Base-by-base conservation (phyloP, 1,284 basidiomycete genomes). In the Athelia sp. region DNA sequence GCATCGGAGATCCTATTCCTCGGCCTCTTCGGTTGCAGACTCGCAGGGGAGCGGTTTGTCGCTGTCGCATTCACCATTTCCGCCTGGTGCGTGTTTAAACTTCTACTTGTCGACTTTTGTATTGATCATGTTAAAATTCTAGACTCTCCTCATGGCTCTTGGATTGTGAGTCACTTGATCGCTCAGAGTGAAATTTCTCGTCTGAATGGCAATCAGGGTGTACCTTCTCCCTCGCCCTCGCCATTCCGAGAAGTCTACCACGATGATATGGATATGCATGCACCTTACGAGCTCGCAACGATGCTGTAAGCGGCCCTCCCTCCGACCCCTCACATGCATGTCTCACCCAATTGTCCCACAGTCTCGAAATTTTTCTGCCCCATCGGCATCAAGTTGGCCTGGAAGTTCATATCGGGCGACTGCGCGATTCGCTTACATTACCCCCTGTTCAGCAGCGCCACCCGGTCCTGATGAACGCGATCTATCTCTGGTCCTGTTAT, bases 401-500 rank as follows among this genome's bases (percentile, higher is more conserved):
- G 9, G 82, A 82, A 46, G 66, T 87, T 46, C 75, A 87, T 61
- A 78, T 83, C 61, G 79, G 77, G 24, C 76, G 75, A 43, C 70
- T 90, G 29, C 71, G 81, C 26, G 81, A 81, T 43, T 82, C 77
- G 32, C 68, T 86, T 46, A 69, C 64, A 46, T 68, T 73, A 2
- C 74, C 81, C 14, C 48, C 63, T 2, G 58, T 72, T 45, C 80
- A 87, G 53, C 83, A 83, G 49, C 78, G 78, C 22, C 87, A 90
- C 58, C 82, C 87, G 8, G 80, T 76, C 43, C 73, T 90, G 11
- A 80, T 87, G 74, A 87, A 89, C 59, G 75, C 86, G 51, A 84
- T 90, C 58, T 90, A 81, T 62, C 75, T 90, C 3, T 88, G 87
- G 82, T 84, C 86, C 1, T 88, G 86, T 62, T 87, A 84, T 61